phyloP scores from a whole-genome alignment of 2,329 filamentous ascomycete species.

The Cryphonectria carpinicola region DNA sequence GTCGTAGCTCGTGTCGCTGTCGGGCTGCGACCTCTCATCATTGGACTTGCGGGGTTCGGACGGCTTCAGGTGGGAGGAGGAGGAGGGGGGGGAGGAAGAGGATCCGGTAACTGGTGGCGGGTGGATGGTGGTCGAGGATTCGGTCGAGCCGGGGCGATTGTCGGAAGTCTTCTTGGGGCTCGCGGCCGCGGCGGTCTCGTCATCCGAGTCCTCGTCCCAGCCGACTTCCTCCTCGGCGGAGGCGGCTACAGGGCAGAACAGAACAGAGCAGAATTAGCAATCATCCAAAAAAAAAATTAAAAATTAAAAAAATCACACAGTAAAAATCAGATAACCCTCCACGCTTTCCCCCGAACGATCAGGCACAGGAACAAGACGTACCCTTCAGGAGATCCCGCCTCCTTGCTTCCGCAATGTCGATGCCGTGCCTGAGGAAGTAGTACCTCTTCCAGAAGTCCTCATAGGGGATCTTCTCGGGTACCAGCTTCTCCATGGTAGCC shows the following conservation, averaged over 20 bases:
- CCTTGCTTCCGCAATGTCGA: slow-evolving; percentile 90
- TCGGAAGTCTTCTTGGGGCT: slow-evolving; percentile 34
- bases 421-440: slow-evolving; percentile 90
- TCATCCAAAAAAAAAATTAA: slow-evolving; percentile 23
- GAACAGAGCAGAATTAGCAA: slow-evolving; percentile 40
- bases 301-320: slow-evolving; percentile 20
- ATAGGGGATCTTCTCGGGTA: slow-evolving; percentile 92
- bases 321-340: slow-evolving; percentile 19
- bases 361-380: slow-evolving; percentile 46
- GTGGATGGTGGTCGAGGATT: slow-evolving; percentile 65
- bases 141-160: slow-evolving; percentile 51
- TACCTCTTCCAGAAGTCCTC: slow-evolving; percentile 91
- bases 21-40: slow-evolving; percentile 86
- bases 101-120: slow-evolving; percentile 45
- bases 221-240: slow-evolving; percentile 72
- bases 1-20: slow-evolving; percentile 96
- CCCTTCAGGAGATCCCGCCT: slow-evolving; percentile 89
- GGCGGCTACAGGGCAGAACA: slow-evolving; percentile 54
- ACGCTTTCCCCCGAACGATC: not conserved
- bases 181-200: slow-evolving; percentile 40
- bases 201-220: slow-evolving; percentile 64
- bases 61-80: slow-evolving; percentile 59
- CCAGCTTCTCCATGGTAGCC: slow-evolving; percentile 89
- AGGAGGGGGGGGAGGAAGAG: slow-evolving; percentile 40
- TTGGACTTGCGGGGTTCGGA: slow-evolving; percentile 74